Base-by-base conservation (phyloP, 768 basidiomycete genomes). In the Tylopilus sp. region DNA sequence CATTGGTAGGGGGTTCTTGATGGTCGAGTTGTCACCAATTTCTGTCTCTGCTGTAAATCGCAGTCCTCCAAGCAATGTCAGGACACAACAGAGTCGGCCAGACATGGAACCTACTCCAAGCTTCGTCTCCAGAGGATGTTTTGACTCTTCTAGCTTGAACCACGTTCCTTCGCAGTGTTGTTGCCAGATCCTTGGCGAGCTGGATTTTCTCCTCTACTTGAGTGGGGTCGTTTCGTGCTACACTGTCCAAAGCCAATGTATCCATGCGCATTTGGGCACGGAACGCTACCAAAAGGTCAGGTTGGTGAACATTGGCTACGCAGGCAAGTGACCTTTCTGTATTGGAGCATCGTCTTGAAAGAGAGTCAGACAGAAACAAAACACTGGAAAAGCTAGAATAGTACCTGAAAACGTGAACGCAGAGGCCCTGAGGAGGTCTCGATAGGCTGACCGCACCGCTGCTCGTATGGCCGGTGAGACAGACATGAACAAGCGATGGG, bases 21-120 rank as follows among this genome's bases (percentile, higher is more conserved):
- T 81, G 2, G 83, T 76, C 1, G 85, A 80, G 60, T 98, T 97
- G 48, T 85, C 82, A 6, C 93, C 95, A 8, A 95, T 73, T 61
- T 97, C 95, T 0, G 91, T 95, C 48, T 94, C 78, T 39, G 82
- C 71, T 3, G 85, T 92, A 40, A 95, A 74, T 36, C 80, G 79
- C 26, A 97, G 65, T 51, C 77, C 91, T 92, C 59, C 5, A n/a
- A 39, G 20, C 20, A n/a, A 31, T 30, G 30, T 56, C 35, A 40
- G 40, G 35, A 10, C 12, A 10, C 12, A 23, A 17, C 17, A 3
- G 23, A 45, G 44, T 23, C 38, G 11, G 8, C 17, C 42, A 1
- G 10, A 45, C 28, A 38, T 6, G 18, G 17, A 18, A 63, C 80
- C 55, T 65, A 88, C 86, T 79, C 79, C 83, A 89, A 26, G 78